Evolutionary conservation across 176 grass and related monocot species (phyloP), one percentile per base, ranked within the genome.

Genomic region (Musa beccarii): DNA sequence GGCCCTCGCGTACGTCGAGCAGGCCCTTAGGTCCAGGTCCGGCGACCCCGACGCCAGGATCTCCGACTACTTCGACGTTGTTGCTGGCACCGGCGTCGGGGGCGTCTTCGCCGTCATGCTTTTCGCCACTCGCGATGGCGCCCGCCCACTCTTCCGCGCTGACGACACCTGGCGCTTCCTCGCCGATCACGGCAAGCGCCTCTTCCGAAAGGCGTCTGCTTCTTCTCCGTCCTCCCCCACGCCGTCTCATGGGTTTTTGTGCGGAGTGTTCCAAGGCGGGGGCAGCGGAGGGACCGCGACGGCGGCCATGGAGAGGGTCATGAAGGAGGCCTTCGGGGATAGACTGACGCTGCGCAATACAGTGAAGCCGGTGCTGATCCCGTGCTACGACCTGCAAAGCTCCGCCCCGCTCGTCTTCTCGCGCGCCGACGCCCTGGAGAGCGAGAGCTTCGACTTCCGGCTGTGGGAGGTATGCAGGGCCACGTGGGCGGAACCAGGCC

Each of bases 1-100:
- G 72, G 83, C 83, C 76, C 95, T 99, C 52, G 85, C 90, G 70
- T 86, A 94, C 83, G 88, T 99, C 19, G 95, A 99, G 76, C 69
- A 89, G 8, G 79, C 95, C 54, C 84, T 99, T 21, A 80, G 79
- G 68, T 67, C 89, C 63, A 88, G 82, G 25, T 94, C 90, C 29
- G 85, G 89, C 6, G 78, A 86, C 52, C 79, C 88, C 16, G 79
- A 87, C 28, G 86, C 88, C 15, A 85, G 95, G 59, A 84, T 99
- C 70, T 85, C 95, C 22, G 95, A 99, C 78, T 99, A 86, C 83
- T 99, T 99, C 68, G 95, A 99, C 89, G 83, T 99, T 53, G 88
- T 70, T 4, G 95, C 95, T 0, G 90, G 95, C 2, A 94, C 95
- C 1, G 95, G 90, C 55, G 78, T 92, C 2, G 95, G 95, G 4